Evolutionary conservation across 2,329 filamentous ascomycete species (phyloP).

Genomic region (Leptographium radiaticola): DNA sequence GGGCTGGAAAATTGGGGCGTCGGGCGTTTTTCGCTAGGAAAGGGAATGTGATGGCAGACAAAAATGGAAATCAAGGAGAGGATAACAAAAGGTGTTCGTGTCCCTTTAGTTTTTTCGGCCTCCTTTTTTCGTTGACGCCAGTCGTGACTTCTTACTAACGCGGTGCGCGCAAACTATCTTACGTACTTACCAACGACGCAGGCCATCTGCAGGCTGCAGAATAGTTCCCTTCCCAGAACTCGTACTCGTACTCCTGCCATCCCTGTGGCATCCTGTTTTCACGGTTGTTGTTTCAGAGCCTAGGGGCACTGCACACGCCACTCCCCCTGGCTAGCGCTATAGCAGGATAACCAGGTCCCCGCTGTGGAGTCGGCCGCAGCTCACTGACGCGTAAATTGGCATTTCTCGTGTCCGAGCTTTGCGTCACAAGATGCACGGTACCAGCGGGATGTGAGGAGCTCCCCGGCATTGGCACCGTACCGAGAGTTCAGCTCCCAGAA

Average conservation of each 20-base stretch:
- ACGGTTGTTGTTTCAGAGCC: not conserved
- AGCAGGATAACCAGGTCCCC: not conserved
- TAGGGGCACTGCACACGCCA: constrained; percentile 1
- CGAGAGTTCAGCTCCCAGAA: too few relatives aligned
- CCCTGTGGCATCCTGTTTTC: not conserved
- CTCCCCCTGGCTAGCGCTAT: constrained; percentile 3
- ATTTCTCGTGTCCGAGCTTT: not conserved
- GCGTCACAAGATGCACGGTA: not conserved
- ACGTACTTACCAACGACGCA: not conserved
- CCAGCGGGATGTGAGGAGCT: not conserved
- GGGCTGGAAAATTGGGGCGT: not conserved
- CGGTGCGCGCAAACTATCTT: too few relatives aligned
- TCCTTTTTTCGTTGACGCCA: not conserved
- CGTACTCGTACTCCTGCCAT: not conserved
- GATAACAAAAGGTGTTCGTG: not conserved
- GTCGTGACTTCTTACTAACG: not conserved
- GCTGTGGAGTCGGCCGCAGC: constrained; percentile 1
- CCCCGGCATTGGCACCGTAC: not conserved
- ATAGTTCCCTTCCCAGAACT: not conserved
- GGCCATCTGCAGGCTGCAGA: not conserved
- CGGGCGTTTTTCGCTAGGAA: not conserved
- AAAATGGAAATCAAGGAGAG: not conserved
- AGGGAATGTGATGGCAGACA: not conserved
- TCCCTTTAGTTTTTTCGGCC: not conserved
- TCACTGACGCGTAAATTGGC: constrained; percentile 4